These are phyloP conservation scores for Trifolium repens DNA, from an alignment of 306 rosid genomes.

Conservation along the genomic window DNA sequence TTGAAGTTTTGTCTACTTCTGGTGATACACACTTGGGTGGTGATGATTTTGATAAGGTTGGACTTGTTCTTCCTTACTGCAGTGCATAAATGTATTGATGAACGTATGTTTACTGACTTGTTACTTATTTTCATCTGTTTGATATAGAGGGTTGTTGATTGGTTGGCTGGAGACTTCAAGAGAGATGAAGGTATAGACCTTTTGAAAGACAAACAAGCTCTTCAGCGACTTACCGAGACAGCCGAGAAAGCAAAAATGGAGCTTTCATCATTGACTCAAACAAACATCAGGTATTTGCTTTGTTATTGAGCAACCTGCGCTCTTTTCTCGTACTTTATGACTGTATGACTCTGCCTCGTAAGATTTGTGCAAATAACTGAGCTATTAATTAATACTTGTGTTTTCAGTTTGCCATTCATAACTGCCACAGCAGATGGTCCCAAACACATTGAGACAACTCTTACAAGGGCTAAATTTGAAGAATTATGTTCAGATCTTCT, in stretches of 20 bases:
- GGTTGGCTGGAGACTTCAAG: constrained; percentile 80
- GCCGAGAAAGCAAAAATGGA: constrained; percentile 99
- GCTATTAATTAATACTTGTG: background rate
- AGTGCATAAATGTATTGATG: background rate
- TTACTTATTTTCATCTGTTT: constrained; percentile 2
- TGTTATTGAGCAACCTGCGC: background rate
- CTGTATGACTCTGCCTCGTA: background rate
- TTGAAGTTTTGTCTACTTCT: constrained; percentile 95
- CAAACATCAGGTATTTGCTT: constrained; percentile 75
- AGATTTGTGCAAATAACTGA: background rate
- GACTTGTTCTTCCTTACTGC: background rate
- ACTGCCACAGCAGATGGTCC: constrained; percentile 98
- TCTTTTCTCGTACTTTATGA: background rate
- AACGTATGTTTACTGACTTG: background rate
- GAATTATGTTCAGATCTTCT: constrained; percentile 92
- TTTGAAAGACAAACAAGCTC: constrained; percentile 95
- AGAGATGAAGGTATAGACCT: constrained; percentile 90
- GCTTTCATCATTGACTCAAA: constrained; percentile 86
- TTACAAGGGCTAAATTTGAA: constrained; percentile 91
- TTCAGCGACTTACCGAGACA: constrained; percentile 95
- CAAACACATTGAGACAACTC: constrained; percentile 93
- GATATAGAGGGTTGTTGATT: constrained; percentile 86
- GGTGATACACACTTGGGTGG: constrained; percentile 99
- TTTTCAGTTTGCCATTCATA: constrained; percentile 86
- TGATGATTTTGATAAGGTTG: constrained; percentile 95